Conservation (phyloP, 2,329 filamentous ascomycete genomes). For the Sclerotinia trifoliorum region DNA sequence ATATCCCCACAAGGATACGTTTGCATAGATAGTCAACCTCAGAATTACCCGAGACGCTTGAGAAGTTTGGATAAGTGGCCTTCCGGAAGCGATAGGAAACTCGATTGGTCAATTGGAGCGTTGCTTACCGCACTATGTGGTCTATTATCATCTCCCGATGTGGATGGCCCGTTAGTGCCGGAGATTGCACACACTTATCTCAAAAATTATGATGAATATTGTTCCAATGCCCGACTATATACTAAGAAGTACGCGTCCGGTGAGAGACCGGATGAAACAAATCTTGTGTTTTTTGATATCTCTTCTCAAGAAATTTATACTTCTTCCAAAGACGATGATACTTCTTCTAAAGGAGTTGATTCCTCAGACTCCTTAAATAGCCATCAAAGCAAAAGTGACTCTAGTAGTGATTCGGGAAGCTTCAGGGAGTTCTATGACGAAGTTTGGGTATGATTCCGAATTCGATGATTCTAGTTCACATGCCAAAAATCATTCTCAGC, state of each 20-base stretch:
- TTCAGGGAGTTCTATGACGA: not conserved
- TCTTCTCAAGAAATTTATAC: too few relatives aligned
- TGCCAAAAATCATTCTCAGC: too few relatives aligned
- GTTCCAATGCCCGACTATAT: not conserved
- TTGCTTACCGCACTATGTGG: conserved; percentile 29
- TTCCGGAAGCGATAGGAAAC: not conserved
- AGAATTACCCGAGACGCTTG: not conserved
- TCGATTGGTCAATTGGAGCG: not conserved
- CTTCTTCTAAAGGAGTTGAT: not conserved
- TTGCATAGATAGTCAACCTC: not conserved
- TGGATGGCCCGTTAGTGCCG: conserved; percentile 30
- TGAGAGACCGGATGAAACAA: not conserved
- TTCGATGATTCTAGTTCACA: too few relatives aligned
- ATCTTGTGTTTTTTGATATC: not conserved
- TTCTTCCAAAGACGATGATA: not conserved
- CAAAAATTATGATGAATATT: conserved; percentile 27
- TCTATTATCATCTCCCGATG: conserved; percentile 30
- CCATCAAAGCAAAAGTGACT: not conserved
- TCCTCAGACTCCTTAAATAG: too few relatives aligned
- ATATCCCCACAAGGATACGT: conserved; percentile 9
- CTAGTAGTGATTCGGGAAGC: not conserved
- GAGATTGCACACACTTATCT: conserved; percentile 33
- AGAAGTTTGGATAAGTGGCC: not conserved
- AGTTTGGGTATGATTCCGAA: too few relatives aligned
- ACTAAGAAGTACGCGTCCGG: not conserved